Evolutionary conservation across 495 filamentous ascomycete species (phyloP), one percentile per base, ranked within the genome.

Genomic region (Bryoglossum gracile): DNA sequence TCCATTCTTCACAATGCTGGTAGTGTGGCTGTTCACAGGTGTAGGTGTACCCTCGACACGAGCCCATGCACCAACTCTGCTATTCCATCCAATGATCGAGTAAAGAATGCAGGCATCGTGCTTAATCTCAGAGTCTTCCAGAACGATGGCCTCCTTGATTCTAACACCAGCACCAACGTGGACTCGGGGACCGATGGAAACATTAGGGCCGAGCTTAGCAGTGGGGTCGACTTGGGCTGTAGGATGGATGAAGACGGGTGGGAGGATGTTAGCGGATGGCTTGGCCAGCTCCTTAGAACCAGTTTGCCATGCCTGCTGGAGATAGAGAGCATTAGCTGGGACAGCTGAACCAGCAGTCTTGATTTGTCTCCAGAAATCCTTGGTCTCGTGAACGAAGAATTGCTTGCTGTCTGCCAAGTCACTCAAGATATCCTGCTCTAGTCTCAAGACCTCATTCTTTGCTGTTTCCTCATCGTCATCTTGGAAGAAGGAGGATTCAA

Each of bases 341-440:
- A 99, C 89, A 41, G 92, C 92, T 17, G 92, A 97, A 33, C 94
- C 94, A 40, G 92, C 92, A 4, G 94, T 95, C 78, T 99, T 99
- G 77, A 99, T 97, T 75, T 99, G 92, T 47, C 92, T 90, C 92
- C 92, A 99, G 71, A 99, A 99, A 62, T 95, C 92, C 70, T 95
- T 94, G 36, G 92, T 97, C 69, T 99, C 92, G 66, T 95, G 84
- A 16, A 97, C 94, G 67, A 87, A 99, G 76, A 99, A 99, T 62
- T 92, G 89, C 65, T 94, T 90, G 78, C 81, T 94, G 70, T 99
- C 92, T 28, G 92, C 91, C 57, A 99, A 80, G 58, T 96, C 91
- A 43, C 89, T 85, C 32, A 99, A 81, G 51, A 99, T 95, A 62
- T 99, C 92, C 66, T 99, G 92, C 71, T 99, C 92, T 40, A 99